These are phyloP conservation scores for Scedosporium boydii DNA, from an alignment of 2,329 filamentous ascomycete species.

Conservation along the genomic window DNA sequence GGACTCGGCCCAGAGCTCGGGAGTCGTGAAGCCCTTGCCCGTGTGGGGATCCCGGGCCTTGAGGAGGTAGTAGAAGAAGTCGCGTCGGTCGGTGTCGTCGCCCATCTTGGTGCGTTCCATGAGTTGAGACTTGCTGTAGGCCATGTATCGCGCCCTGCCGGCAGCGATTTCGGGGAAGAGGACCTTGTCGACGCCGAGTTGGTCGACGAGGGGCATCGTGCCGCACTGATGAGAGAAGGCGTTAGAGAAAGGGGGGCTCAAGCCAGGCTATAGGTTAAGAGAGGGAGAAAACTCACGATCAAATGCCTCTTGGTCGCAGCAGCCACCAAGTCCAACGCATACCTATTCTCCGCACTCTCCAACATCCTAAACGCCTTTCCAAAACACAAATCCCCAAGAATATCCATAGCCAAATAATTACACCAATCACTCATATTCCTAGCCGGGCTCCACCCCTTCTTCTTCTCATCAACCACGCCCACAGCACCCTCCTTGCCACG, in stretches of 20 bases:
- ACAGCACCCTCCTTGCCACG: slow-evolving; percentile 17
- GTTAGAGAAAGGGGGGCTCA: background rate
- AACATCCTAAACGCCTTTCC: slow-evolving; percentile 56
- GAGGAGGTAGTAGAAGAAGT: slow-evolving; percentile 69
- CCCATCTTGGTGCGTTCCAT: slow-evolving; percentile 57
- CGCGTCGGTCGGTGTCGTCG: slow-evolving; percentile 56
- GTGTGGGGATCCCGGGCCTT: slow-evolving; percentile 64
- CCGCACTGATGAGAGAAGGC: slow-evolving; percentile 41
- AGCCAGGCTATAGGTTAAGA: background rate
- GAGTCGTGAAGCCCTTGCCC: slow-evolving; percentile 53
- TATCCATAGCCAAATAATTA: slow-evolving; percentile 54
- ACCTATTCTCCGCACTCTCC: slow-evolving; percentile 49
- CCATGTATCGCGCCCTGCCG: slow-evolving; percentile 60
- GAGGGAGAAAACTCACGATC: slow-evolving; percentile 40
- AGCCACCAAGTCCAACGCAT: slow-evolving; percentile 58
- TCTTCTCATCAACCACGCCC: slow-evolving; percentile 28
- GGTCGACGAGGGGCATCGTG: slow-evolving; percentile 60
- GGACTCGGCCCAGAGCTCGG: slow-evolving; percentile 62
- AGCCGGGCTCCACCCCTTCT: slow-evolving; percentile 48
- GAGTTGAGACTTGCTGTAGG: slow-evolving; percentile 59
- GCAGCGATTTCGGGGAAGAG: slow-evolving; percentile 59
- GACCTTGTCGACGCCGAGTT: slow-evolving; percentile 55
- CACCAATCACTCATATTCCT: slow-evolving; percentile 57
- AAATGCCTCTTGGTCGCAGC: slow-evolving; percentile 59
- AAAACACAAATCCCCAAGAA: slow-evolving; percentile 50